Evolutionary conservation across 2,329 filamentous ascomycete genomes (phyloP).

Genomic region (Didymella pinodella): DNA sequence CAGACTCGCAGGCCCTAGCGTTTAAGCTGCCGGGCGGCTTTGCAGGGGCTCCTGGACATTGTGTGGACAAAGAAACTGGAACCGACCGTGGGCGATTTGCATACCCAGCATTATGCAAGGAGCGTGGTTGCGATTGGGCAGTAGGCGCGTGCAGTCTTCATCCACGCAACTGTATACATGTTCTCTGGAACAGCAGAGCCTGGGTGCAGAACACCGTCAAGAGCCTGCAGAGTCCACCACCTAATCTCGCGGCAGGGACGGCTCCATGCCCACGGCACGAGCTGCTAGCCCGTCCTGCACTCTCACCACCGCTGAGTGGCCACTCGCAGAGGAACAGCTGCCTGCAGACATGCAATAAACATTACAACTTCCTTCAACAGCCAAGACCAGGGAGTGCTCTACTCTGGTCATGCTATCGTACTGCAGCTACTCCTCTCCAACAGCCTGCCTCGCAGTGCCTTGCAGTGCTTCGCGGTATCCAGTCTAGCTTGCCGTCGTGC

Average conservation of each 20-base stretch:
- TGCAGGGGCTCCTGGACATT: conserved; percentile 16
- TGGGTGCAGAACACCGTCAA: neutral
- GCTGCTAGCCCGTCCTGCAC: conserved; percentile 3
- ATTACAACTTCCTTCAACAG: neutral
- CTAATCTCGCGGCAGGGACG: conserved; percentile 4
- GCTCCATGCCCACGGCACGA: conserved; percentile 12
- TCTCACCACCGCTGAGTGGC: neutral
- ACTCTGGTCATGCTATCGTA: neutral
- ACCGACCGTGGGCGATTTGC: conserved; percentile 17
- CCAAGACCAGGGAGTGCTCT: neutral
- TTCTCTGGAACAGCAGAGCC: neutral
- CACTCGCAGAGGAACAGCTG: neutral
- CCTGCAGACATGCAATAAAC: neutral
- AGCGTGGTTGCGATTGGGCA: conserved; percentile 1
- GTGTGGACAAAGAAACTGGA: conserved; percentile 24
- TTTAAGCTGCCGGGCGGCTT: conserved; percentile 32
- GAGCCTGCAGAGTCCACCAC: neutral
- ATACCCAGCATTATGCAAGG: conserved; percentile 23
- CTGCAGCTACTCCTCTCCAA: neutral
- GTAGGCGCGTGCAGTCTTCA: neutral
- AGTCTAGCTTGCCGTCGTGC: neutral
- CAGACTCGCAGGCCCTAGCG: conserved; percentile 27
- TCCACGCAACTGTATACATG: neutral
- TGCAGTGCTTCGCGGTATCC: neutral
- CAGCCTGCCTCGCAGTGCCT: neutral